phyloP scores from a whole-genome alignment of 495 filamentous ascomycete genomes.

The Penicillium goetzii region DNA sequence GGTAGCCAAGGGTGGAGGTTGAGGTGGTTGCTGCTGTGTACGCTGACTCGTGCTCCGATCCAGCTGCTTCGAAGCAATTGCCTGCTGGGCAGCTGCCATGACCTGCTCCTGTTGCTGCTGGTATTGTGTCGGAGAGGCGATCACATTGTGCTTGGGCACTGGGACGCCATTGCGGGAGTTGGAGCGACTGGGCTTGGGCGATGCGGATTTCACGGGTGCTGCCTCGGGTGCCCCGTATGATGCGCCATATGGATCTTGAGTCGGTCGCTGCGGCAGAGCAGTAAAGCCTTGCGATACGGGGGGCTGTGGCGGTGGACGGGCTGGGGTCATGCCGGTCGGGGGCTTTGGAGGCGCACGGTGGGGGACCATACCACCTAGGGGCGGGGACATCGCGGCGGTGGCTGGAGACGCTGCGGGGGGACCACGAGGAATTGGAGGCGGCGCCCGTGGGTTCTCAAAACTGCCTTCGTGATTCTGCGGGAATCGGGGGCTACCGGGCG shows the following conservation, averaged over 20 bases:
- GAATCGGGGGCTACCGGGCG: slow-evolving; percentile 89
- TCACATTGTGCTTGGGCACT: slow-evolving; percentile 34
- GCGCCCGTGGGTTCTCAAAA: slow-evolving; percentile 95
- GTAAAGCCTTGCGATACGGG: slow-evolving; percentile 42
- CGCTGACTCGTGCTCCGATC: slow-evolving; percentile 72
- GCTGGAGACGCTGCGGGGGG: slow-evolving; percentile 27
- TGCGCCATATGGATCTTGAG: slow-evolving; percentile 32
- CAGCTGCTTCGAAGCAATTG: slow-evolving; percentile 57
- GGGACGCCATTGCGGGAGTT: slow-evolving; percentile 47
- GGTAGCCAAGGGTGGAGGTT: slow-evolving; percentile 25
- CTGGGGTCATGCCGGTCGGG: slow-evolving; percentile 42
- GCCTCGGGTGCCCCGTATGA: slow-evolving; percentile 45
- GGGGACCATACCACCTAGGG: slow-evolving; percentile 43
- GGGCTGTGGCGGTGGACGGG: slow-evolving; percentile 55
- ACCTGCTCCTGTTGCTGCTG: slow-evolving; percentile 86
- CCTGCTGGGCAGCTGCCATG: slow-evolving; percentile 73
- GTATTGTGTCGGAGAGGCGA: slow-evolving; percentile 59
- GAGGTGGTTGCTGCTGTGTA: slow-evolving; percentile 32
- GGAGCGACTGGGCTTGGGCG: slow-evolving; percentile 46
- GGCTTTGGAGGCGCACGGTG: slow-evolving; percentile 52
- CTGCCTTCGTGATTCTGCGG: slow-evolving; percentile 88
- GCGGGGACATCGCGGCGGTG: slow-evolving; percentile 36
- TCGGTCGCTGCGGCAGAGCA: slow-evolving; percentile 22
- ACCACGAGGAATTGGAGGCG: slow-evolving; percentile 82
- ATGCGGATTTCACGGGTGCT: slow-evolving; percentile 59